Base-by-base conservation (phyloP, 768 basidiomycete species). In the Cystobasidium ongulense region DNA sequence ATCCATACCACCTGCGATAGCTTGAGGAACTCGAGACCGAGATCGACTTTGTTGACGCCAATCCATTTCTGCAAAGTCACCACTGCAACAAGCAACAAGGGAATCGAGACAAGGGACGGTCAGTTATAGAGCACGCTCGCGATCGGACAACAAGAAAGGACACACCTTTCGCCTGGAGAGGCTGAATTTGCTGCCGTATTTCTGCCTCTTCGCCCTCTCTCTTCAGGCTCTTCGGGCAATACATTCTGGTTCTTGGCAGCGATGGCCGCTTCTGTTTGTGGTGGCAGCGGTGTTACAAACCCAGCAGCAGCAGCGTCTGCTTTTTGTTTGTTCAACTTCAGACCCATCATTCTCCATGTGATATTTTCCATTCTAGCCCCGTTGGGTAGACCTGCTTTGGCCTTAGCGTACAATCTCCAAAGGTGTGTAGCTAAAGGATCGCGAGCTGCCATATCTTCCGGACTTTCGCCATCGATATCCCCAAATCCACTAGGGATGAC, bases 341-440 rank as follows among this genome's bases (percentile, higher is more conserved):
- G 83, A 29, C 93, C 90, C 94, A 97, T 97, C 92, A 98, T 91
- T 74, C 96, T 84, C 95, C 95, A 97, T 0, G 94, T 96, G 68
- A 98, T 81, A 80, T 97, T 98, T 83, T 98, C 96, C 91, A 99
- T 93, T 79, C 94, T 84, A 82, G 93, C 91, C 0, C 90, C 91
- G 80, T 95, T 91, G 35, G 94, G 92, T 72, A 95, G 82, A 36
- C 85, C 86, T n/a, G 89, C 90, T 82, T 92, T 93, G 57, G 89
- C 90, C 75, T 90, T 87, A 39, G 92, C 88, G 79, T 91, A 98
- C 86, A 97, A 90, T 83, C 89, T 92, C 95, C 95, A 98, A 35
- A 98, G 90, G 82, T 97, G 92, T 0, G 94, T 90, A 0, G 92
- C 92, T 25, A 96, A 84, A 7, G 93, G 94, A 80, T 96, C 94